Evolutionary conservation across 495 filamentous ascomycete species (phyloP).

Genomic region (Lineolata rhizophorae): DNA sequence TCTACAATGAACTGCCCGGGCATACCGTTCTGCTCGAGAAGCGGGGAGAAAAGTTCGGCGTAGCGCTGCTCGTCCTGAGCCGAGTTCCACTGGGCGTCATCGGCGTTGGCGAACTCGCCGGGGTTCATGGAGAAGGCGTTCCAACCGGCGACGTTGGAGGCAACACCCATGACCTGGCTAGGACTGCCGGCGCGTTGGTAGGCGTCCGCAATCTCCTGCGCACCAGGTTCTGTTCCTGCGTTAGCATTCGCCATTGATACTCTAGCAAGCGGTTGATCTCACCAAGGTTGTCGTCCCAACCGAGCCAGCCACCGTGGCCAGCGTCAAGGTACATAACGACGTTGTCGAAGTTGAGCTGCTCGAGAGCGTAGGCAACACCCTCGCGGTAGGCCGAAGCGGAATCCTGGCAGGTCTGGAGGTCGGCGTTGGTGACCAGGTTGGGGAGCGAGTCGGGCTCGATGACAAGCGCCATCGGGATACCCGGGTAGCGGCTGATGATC

Average conservation of each 20-base stretch:
- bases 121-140: conserved; percentile 32
- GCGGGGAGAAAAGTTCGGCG: conserved; percentile 40
- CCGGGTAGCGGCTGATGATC: conserved; percentile 1
- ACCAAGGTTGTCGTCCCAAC: conserved; percentile 61
- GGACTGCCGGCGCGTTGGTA: conserved; percentile 46
- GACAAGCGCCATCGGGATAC: conserved; percentile 2
- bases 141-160: conserved; percentile 64
- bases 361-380: conserved; percentile 49
- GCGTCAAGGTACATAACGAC: conserved; percentile 72
- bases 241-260: no score
- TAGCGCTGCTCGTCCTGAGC: conserved; percentile 54
- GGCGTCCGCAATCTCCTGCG: conserved; percentile 40
- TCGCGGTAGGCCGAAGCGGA: conserved; percentile 42
- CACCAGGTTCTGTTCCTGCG: conserved; percentile 27
- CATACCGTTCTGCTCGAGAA: conserved; percentile 38
- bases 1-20: conserved; percentile 56
- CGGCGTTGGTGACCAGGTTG: conserved; percentile 60
- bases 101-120: conserved; percentile 22
- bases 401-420: conserved; percentile 37
- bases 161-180: conserved; percentile 43
- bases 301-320: conserved; percentile 64
- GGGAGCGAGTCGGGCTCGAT: conserved; percentile 52
- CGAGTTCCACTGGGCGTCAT: conserved; percentile 17
- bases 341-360: conserved; percentile 49
- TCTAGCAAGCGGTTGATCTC: no score